Conservation (phyloP, 768 basidiomycete genomes). For the Arthromyces matolae region DNA sequence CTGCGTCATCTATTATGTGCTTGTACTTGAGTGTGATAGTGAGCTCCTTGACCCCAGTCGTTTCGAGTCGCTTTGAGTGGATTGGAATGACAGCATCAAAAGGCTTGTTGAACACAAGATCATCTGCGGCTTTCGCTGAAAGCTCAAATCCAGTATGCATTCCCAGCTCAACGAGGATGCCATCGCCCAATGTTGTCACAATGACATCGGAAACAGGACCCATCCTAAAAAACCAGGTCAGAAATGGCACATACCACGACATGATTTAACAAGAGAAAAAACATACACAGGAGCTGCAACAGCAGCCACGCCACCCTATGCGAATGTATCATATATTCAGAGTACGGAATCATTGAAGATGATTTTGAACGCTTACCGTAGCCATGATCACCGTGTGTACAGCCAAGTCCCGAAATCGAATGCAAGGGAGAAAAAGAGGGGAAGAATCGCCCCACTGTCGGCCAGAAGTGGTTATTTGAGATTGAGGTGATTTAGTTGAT, state of each 20-base stretch:
- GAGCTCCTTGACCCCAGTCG: constrained; percentile 53
- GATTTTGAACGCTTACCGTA: constrained; percentile 39
- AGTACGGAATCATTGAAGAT: background rate
- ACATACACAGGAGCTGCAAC: constrained; percentile 39
- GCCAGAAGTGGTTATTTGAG: background rate
- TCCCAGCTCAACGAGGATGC: constrained; percentile 56
- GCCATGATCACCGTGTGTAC: constrained; percentile 59
- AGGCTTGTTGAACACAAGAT: constrained; percentile 47
- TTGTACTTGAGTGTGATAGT: constrained; percentile 60
- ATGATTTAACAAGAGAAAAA: too few species aligned
- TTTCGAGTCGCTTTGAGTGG: constrained; percentile 50
- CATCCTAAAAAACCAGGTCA: too few species aligned
- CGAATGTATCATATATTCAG: background rate
- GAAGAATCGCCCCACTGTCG: constrained; percentile 64
- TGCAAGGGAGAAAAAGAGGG: constrained; percentile 58
- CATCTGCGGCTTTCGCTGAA: constrained; percentile 46
- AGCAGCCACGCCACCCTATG: constrained; percentile 40
- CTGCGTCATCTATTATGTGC: constrained; percentile 54
- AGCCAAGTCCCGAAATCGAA: constrained; percentile 58
- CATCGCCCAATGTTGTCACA: constrained; percentile 48
- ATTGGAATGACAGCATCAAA: constrained; percentile 48
- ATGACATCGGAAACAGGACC: constrained; percentile 52
- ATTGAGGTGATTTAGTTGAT: background rate
- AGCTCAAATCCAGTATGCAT: constrained; percentile 52
- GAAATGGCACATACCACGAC: too few species aligned